Percentiles rank a stretch among this genome's conserved stretches.
Conservation (phyloP, 2,329 filamentous ascomycete species). For the Trichoderma pleuroti region DNA sequence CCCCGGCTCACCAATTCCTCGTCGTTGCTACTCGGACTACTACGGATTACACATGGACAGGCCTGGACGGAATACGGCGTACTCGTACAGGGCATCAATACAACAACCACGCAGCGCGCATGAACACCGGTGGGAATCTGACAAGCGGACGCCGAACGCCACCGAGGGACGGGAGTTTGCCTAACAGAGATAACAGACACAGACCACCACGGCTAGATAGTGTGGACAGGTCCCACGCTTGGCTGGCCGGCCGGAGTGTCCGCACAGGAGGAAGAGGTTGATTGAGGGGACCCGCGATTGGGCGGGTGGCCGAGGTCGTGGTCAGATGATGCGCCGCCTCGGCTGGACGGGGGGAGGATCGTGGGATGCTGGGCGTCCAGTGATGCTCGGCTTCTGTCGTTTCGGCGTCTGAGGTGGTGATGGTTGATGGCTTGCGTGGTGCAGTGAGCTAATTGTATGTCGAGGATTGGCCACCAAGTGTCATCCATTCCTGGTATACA, state of each 20-base stretch:
- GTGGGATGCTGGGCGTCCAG: no score
- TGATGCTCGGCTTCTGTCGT: neutral
- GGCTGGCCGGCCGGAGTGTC: constrained; percentile 6
- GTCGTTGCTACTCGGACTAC: neutral
- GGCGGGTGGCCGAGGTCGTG: constrained; percentile 7
- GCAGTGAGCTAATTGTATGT: neutral
- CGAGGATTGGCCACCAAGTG: neutral
- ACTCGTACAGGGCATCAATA: neutral
- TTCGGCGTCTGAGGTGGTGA: neutral
- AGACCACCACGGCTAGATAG: neutral
- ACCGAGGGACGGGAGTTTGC: neutral
- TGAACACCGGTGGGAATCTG: neutral
- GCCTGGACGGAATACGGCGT: neutral
- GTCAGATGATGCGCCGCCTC: constrained; percentile 14
- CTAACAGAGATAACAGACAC: constrained; percentile 7
- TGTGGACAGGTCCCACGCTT: neutral
- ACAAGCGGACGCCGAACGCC: neutral
- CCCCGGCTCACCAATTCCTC: neutral
- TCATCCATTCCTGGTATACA: neutral
- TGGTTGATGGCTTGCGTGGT: neutral
- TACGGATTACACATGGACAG: neutral
- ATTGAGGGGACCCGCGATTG: neutral
- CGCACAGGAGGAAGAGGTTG: neutral
- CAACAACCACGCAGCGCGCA: neutral
- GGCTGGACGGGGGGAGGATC: neutral